Evolutionary conservation across 352 stramenopile species (phyloP), one percentile per base, ranked within the genome.

Genomic region (Phytophthora citricola): DNA sequence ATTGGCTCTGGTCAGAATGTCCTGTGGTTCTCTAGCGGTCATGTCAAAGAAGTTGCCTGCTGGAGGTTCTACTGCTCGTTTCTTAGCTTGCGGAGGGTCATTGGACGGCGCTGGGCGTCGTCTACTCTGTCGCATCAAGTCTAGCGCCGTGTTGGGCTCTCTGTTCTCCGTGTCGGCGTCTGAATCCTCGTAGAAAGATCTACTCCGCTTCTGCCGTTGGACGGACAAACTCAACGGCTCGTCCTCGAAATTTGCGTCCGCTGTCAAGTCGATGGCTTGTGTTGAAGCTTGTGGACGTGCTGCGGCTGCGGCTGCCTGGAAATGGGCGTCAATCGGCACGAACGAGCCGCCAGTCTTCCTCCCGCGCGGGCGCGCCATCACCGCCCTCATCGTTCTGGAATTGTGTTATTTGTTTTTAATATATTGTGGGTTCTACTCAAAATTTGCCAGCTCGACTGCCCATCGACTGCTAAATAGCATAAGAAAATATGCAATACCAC

Each of bases 131-230:
- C 66, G 73, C 17, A 88, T 74, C 29, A 88, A 57, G 27, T 89
- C 74, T 4, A 89, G 53, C n/a, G 84, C 80, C 14, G 76, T 87
- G 55, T 85, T 87, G 1, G 73, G 63, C 63, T 79, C 78, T 10
- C 53, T 58, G 53, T 83, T 89, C 63, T 87, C 78, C 11, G 48
- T 29, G 7, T 85, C 78, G 40, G 85, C 73, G 20, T 79, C 78
- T 4, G 83, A 80, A 45, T 87, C 78, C 26, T 90, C 82, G 59
- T 88, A 89, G 58, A 91, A 92, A 14, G 49, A 60, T 20, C 64
- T 63, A 11, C 41, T 29, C 15, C 26, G 36, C 34, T 73, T 31
- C 39, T 31, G 52, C 15, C 53, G 29, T 15, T 24, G 12, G 9
- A 58, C 39, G 45, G 34, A 58, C n/a, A 32, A 14, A 41, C 39